phyloP scores from a whole-genome alignment of 768 basidiomycete species.

The Collybia sordida region DNA sequence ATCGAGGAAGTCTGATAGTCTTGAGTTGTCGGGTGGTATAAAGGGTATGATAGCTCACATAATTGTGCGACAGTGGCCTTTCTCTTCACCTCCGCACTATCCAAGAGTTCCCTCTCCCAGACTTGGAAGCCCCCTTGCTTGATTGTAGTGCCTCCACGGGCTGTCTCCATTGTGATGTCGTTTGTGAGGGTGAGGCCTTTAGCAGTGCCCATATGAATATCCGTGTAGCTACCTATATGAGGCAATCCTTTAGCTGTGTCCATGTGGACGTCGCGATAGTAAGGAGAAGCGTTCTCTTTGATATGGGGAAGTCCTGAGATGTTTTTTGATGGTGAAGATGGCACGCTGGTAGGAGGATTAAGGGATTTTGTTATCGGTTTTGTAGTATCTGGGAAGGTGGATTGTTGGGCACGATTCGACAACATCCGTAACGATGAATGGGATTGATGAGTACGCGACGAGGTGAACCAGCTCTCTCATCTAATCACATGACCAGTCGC shows the following conservation, averaged over 20 bases:
- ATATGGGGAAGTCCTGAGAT: slow-evolving; percentile 27
- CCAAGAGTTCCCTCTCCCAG: slow-evolving; percentile 86
- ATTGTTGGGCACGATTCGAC: slow-evolving; percentile 1
- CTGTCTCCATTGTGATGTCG: slow-evolving; percentile 73
- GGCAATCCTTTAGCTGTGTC: slow-evolving; percentile 69
- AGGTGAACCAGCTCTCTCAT: slow-evolving; percentile 1
- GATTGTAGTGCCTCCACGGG: slow-evolving; percentile 52
- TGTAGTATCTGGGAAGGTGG: not conserved
- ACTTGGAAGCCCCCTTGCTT: slow-evolving; percentile 59
- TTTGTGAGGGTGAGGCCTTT: slow-evolving; percentile 50
- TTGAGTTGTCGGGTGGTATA: slow-evolving; percentile 1
- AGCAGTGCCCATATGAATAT: slow-evolving; percentile 77
- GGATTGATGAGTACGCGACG: not conserved
- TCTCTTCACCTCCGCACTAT: slow-evolving; percentile 84
- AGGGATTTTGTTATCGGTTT: slow-evolving; percentile 4
- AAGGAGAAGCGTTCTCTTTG: slow-evolving; percentile 16
- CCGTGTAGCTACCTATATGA: slow-evolving; percentile 22
- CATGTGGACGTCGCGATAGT: slow-evolving; percentile 70
- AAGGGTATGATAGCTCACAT: slow-evolving; percentile 53
- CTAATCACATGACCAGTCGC: slow-evolving; percentile 15
- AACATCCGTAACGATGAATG: slow-evolving; percentile 4
- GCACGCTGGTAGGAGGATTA: slow-evolving; percentile 1
- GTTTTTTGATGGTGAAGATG: slow-evolving; percentile 25
- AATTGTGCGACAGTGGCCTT: slow-evolving; percentile 98
- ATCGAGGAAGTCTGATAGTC: slow-evolving; percentile 81